Evolutionary conservation across 2,329 filamentous ascomycete species (phyloP).

Genomic region (Diaporthe vexans): DNA sequence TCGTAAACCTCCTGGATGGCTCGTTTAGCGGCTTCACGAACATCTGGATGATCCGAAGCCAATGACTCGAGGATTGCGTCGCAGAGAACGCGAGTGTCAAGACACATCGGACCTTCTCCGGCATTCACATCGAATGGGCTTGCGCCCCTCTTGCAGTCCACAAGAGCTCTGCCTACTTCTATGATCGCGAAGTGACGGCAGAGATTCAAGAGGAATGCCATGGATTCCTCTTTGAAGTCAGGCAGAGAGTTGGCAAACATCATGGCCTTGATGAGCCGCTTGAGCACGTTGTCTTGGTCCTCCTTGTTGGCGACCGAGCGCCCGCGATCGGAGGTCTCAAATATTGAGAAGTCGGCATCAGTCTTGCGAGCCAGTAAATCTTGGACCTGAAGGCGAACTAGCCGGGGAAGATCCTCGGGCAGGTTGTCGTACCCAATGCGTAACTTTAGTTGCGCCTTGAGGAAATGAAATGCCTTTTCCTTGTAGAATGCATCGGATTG

Average conservation of each 20-base stretch:
- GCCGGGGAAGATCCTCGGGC: slow-evolving; percentile 88
- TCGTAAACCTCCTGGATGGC: slow-evolving; percentile 85
- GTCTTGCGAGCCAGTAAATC: slow-evolving; percentile 82
- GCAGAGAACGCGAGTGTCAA: slow-evolving; percentile 88
- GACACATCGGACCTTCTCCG: slow-evolving; percentile 87
- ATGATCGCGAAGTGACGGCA: slow-evolving; percentile 92
- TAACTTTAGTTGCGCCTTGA: slow-evolving; percentile 91
- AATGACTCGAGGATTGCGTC: slow-evolving; percentile 93
- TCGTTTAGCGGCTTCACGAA: slow-evolving; percentile 86
- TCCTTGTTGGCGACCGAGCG: slow-evolving; percentile 90
- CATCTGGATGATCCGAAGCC: slow-evolving; percentile 83
- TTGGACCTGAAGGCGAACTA: slow-evolving; percentile 90
- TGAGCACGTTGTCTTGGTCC: slow-evolving; percentile 84
- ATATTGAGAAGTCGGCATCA: slow-evolving; percentile 77
- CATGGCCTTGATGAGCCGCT: slow-evolving; percentile 89
- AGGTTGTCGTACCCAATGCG: slow-evolving; percentile 89
- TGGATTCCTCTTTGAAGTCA: slow-evolving; percentile 83
- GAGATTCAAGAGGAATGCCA: slow-evolving; percentile 81
- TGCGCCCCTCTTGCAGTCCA: slow-evolving; percentile 81
- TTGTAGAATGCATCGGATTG: slow-evolving; percentile 89
- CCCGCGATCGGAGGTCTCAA: slow-evolving; percentile 82
- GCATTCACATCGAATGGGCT: slow-evolving; percentile 87
- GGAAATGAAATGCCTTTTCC: slow-evolving; percentile 88
- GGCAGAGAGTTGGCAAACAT: slow-evolving; percentile 88
- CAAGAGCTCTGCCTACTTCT: slow-evolving; percentile 88